Evolutionary conservation across 352 stramenopile species (phyloP), one percentile per base, ranked within the genome.

Genomic region (Phytophthora constricta): DNA sequence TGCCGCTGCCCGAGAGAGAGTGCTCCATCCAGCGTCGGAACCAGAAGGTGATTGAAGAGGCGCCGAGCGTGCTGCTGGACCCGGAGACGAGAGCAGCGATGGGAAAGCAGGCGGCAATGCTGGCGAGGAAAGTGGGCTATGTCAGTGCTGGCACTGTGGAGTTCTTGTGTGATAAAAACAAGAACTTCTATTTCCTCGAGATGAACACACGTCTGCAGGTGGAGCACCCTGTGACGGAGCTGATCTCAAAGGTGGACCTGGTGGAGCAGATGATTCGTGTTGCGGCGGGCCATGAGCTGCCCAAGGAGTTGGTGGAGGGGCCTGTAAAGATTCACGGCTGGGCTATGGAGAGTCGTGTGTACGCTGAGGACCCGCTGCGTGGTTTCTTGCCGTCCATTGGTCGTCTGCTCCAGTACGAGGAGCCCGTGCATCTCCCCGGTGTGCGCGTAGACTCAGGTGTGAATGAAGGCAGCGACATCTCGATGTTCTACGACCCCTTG

Each of bases 111-210:
- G 97, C 97, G 3, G 91, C 92, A 43, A 88, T 87, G 70, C 79
- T 99, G 16, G 97, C 94, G 17, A 86, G 89, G 69, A 89, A 94
- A 25, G 96, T 99, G 20, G 82, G 82, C n/a, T 99, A 99, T 76
- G 67, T 90, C 22, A 96, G 72, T 37, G 97, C 97, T 0, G 97
- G 97, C n/a, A 99, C 97, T 1, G 93, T 99, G 2, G 97, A 99
- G 77, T 98, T 99, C 69, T 70, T 99, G 27, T 97, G 92, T 50
- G 97, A 99, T 63, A 95, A 97, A 54, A 65, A 99, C 77, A 91
- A 98, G 70, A 98, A 98, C 72, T 99, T 99, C 71, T 99, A 98
- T 70, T 99, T 99, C 65, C 76, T 99, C 16, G 97, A 99, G 81
- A 99, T 99, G 97, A 99, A 98, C 79, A 99, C 97, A 25, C 84